Conservation (phyloP, 495 filamentous ascomycete species). For the Pseudoneurospora amorphoporcata region DNA sequence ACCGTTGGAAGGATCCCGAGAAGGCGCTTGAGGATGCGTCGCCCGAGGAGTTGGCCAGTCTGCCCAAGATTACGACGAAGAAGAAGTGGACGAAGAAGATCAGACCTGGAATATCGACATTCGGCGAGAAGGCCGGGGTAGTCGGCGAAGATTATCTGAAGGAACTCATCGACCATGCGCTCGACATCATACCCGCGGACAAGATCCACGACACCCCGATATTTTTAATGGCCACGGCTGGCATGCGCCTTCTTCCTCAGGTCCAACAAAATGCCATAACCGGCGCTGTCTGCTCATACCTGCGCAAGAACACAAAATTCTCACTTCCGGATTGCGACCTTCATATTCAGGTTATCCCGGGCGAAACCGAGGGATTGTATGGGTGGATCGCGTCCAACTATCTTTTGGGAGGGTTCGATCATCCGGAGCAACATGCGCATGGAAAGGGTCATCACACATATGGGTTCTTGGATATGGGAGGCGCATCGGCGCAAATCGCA, state of each 20-base stretch:
- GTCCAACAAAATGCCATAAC: constrained; percentile 60
- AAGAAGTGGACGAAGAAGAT: constrained; percentile 91
- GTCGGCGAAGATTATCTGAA: constrained; percentile 78
- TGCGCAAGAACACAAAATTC: constrained; percentile 69
- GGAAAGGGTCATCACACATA: constrained; percentile 93
- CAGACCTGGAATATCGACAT: constrained; percentile 83
- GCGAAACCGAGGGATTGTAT: constrained; percentile 95
- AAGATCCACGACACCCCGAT: constrained; percentile 78
- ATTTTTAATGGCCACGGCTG: constrained; percentile 93
- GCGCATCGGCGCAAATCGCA: constrained; percentile 92
- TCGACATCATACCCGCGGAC: constrained; percentile 66
- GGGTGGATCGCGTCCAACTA: constrained; percentile 99
- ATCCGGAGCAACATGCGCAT: constrained; percentile 56
- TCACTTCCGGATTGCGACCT: constrained; percentile 78
- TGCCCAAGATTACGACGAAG: constrained; percentile 74
- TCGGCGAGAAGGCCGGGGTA: constrained; percentile 61
- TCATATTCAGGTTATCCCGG: constrained; percentile 91
- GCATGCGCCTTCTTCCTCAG: constrained; percentile 81
- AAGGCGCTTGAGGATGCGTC: constrained; percentile 53
- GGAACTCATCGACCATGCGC: constrained; percentile 70
- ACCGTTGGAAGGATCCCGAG: constrained; percentile 74
- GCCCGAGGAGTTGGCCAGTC: constrained; percentile 48
- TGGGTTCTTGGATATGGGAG: constrained; percentile 97
- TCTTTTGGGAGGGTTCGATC: constrained; percentile 83
- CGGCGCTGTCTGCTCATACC: constrained; percentile 72